phyloP scores from a whole-genome alignment of 345 rosid genomes.

The Ailanthus altissimus region DNA sequence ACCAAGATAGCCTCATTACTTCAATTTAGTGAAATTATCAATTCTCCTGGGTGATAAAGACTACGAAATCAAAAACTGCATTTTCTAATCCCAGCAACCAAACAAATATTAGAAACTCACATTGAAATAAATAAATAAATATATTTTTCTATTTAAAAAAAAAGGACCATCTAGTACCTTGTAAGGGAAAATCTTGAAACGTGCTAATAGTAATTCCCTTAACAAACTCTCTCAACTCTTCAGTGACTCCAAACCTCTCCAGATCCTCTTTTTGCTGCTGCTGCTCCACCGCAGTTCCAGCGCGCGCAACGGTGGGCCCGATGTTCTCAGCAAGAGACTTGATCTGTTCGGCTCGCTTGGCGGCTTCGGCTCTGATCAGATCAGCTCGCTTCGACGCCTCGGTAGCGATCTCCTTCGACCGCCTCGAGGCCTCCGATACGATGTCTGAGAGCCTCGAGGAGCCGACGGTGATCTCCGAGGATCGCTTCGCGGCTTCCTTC shows the following conservation, averaged over 20 bases:
- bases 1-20: background rate
- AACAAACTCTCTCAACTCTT: conserved; percentile 61
- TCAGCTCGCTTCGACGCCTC: conserved; percentile 52
- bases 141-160: background rate
- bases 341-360: conserved; percentile 53
- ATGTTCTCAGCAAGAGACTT: conserved; percentile 46
- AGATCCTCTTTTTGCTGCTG: conserved; percentile 36
- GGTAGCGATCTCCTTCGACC: conserved; percentile 50
- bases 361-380: conserved; percentile 42
- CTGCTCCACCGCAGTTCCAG: background rate
- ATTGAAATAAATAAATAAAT: background rate
- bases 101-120: background rate
- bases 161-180: conserved; percentile 30
- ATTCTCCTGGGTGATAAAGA: background rate
- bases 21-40: background rate
- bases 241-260: conserved; percentile 48
- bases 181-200: conserved; percentile 56
- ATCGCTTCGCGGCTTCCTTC: conserved; percentile 43
- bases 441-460: conserved; percentile 44
- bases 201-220: conserved; percentile 50
- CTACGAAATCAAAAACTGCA: background rate
- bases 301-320: conserved; percentile 17
- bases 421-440: conserved; percentile 45
- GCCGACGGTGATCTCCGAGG: conserved; percentile 43
- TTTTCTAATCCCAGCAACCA: conserved; percentile 11